Evolutionary conservation across 192 early-diverging fungal species (phyloP), one percentile per base, ranked within the genome.

Genomic region (Backusella liffmaniae): DNA sequence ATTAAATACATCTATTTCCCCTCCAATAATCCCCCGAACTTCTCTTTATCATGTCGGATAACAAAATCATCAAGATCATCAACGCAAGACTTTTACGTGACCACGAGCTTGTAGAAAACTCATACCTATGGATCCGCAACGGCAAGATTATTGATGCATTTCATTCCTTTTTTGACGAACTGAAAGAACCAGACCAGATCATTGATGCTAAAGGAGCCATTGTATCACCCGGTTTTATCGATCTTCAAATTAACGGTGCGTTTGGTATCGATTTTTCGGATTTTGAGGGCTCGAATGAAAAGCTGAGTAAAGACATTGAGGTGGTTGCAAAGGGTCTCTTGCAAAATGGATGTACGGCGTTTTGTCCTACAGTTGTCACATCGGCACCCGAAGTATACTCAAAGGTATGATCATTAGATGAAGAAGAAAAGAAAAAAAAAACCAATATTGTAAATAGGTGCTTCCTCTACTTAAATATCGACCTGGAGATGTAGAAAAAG

Each of bases 161-260:
- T 71, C 82, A 84, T 59, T 80, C 91, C 69, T 95, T 95, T 78
- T 95, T 89, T 84, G 82, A 85, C 42, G 86, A 85, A 53, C 85
- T 88, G 72, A 86, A 90, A 41, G 84, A 84, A 23, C 86, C 94
- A 7, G 92, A 92, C 73, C 77, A 84, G 36, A 84, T 89, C 42
- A 88, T 95, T 70, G 92, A 95, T 84, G 91, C 92, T 51, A 80
- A 88, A 26, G 91, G 92, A 67, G 69, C 88, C 42, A 85, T 95
- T n/a, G 85, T 95, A 39, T 88, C 88, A 8, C 92, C 94, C 18
- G 94, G 94, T 4, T 95, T 88, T 69, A 88, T 95, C 46, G 93
- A 95, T 77, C 82, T 91, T 34, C 93, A 95, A 79, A 90, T 95
- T 73, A 95, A 95, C 75, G 94, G 94, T 66, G 91, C 88, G 0